phyloP scores from a whole-genome alignment of 352 stramenopile species.

The Lagenidium giganteum region DNA sequence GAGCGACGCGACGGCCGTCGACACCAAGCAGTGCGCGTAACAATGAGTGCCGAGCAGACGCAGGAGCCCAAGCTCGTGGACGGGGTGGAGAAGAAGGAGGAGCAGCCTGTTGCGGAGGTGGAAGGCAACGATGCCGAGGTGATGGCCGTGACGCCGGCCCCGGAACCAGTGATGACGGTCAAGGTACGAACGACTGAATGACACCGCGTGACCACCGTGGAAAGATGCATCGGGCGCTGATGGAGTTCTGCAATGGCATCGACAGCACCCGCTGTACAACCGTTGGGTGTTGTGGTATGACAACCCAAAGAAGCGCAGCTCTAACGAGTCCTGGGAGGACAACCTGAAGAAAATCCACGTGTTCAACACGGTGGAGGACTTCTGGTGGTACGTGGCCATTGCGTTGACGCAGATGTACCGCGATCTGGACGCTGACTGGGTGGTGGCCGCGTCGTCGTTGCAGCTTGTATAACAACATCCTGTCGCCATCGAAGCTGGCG shows the following conservation, averaged over 20 bases:
- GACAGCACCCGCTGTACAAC: conserved; percentile 81
- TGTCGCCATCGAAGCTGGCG: conserved; percentile 83
- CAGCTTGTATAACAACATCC: conserved; percentile 94
- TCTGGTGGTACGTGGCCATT: conserved; percentile 86
- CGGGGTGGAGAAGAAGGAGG: conserved; percentile 29
- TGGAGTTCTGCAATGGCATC: conserved; percentile 10
- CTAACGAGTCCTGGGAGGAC: conserved; percentile 84
- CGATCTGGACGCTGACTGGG: too few relatives aligned
- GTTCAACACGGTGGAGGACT: conserved; percentile 95
- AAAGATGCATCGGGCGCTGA: neutral
- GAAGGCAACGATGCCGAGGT: conserved; percentile 23
- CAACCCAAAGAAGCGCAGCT: conserved; percentile 87
- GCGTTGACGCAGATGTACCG: conserved; percentile 1
- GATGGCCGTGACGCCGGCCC: conserved; percentile 27
- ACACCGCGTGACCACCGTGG: too few relatives aligned
- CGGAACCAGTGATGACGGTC: conserved; percentile 40
- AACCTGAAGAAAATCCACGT: conserved; percentile 91
- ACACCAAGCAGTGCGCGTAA: too few relatives aligned
- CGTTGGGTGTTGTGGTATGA: conserved; percentile 88
- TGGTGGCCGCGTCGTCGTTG: neutral
- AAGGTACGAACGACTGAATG: too few relatives aligned
- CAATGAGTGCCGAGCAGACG: too few relatives aligned
- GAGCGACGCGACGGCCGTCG: too few relatives aligned
- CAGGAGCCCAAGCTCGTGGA: too few relatives aligned
- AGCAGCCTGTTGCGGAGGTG: conserved; percentile 23